These are phyloP conservation scores for Arthrobotrys conoides DNA, from an alignment of 2,329 filamentous ascomycete genomes.

Conservation along the genomic window DNA sequence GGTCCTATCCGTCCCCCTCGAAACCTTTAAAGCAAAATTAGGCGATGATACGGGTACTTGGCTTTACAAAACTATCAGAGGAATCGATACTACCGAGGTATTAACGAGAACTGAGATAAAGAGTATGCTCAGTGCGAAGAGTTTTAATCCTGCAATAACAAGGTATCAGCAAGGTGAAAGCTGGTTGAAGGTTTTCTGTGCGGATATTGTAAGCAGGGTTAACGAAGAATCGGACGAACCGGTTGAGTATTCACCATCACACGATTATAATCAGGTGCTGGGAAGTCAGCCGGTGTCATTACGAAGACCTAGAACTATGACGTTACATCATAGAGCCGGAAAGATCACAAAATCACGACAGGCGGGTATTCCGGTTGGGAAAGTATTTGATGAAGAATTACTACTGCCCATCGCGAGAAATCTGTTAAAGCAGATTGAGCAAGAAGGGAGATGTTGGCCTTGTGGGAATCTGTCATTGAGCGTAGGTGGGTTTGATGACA, in stretches of 20 bases:
- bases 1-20: slow-evolving; percentile 78
- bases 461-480: slow-evolving; percentile 91
- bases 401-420: slow-evolving; percentile 82
- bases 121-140: slow-evolving; percentile 96
- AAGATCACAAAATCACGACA: slow-evolving; percentile 82
- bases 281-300: slow-evolving; percentile 55
- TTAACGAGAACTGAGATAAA: slow-evolving; percentile 94
- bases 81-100: slow-evolving; percentile 88
- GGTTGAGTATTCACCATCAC: slow-evolving; percentile 71
- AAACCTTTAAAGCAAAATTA: slow-evolving; percentile 82
- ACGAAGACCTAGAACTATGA: slow-evolving; percentile 86
- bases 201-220: slow-evolving; percentile 89
- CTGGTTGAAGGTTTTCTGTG: slow-evolving; percentile 92
- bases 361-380: slow-evolving; percentile 82
- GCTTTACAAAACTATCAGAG: slow-evolving; percentile 87
- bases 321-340: slow-evolving; percentile 83
- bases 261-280: slow-evolving; percentile 67
- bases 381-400: slow-evolving; percentile 77
- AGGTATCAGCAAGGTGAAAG: slow-evolving; percentile 81
- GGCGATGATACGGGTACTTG: slow-evolving; percentile 88
- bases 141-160: slow-evolving; percentile 87
- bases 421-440: slow-evolving; percentile 81
- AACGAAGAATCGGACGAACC: slow-evolving; percentile 89
- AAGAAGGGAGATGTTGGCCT: slow-evolving; percentile 81
- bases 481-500: slow-evolving; percentile 93